These are phyloP conservation scores for Pseudoturritis turrita DNA, from an alignment of 345 rosid species.

Conservation along the genomic window DNA sequence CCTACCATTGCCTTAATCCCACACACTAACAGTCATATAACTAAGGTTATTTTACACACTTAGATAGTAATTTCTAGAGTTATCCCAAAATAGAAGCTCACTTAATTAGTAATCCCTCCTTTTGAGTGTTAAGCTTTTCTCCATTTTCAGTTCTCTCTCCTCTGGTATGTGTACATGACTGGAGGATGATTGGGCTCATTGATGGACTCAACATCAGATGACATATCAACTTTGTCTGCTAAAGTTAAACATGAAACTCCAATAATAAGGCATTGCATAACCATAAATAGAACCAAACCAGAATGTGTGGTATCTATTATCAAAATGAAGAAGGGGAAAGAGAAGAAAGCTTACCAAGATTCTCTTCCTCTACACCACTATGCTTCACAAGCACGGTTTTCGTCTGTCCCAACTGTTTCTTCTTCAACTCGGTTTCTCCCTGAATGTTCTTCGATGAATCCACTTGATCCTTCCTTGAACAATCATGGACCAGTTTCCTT, in stretches of 20 bases:
- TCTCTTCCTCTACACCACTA: not conserved
- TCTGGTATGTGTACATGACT: not conserved
- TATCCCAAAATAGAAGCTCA: not conserved
- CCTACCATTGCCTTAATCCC: too few species aligned
- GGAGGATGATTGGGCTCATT: not conserved
- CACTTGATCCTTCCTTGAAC: not conserved
- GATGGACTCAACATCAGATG: not conserved
- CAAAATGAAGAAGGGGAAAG: not conserved
- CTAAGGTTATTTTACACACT: not conserved
- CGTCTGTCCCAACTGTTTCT: not conserved
- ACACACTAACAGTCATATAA: not conserved
- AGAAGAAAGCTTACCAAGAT: not conserved
- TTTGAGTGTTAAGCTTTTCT: not conserved
- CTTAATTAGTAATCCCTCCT: not conserved
- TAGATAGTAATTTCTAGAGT: not conserved
- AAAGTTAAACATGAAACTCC: not conserved
- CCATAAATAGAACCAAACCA: not conserved
- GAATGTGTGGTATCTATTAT: not conserved
- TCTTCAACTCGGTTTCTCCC: not conserved
- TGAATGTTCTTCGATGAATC: not conserved
- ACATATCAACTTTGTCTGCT: not conserved
- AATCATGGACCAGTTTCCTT: not conserved
- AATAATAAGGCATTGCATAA: not conserved
- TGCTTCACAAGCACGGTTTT: not conserved
- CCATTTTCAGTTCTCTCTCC: not conserved